Evolutionary conservation across 768 basidiomycete species (phyloP), one percentile per base, ranked within the genome.

Genomic region (Cantharellus anzutake): DNA sequence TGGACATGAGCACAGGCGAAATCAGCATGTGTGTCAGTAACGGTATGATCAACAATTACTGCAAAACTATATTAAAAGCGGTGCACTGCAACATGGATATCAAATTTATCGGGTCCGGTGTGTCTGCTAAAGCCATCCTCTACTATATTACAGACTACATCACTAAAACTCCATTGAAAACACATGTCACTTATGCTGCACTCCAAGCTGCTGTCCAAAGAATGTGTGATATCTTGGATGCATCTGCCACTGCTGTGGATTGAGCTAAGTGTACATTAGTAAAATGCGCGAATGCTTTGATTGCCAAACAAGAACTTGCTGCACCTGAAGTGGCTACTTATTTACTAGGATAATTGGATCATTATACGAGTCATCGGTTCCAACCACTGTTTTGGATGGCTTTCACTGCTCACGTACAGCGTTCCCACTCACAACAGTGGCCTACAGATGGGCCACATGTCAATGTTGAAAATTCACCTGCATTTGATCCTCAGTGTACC

Each of bases 71-170:
- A 0, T 4, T 76, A 1, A 41, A 67, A n/a, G 63, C 66, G 0
- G 60, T 76, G 0, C 60, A 70, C 0, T 73, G 73, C 51, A 78
- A 78, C 57, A 75, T 75, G 71, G 76, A 78, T 57, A 73, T 78
- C 1, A 74, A 76, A 60, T 74, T 71, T 51, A 70, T 78, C 11
- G 70, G 70, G 0, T 75, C 74, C 0, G 76, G 76, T 0, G 44
- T 64, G 3, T 60, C 69, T 0, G 73, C 74, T 1, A 76, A 77
- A 59, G 75, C 76, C 0, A 61, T 75, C 0, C 42, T 74, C 2
- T 74, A 73, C 59, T 78, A 77, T 57, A 73, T 77, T 20, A 77
- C 76, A 0, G 70, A 77, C 59, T 77, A 78, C 57, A 76, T 78
- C 14, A 72, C 75, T 0, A 78, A 78, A 59, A 59, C 70, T 0